A percentile compares a stretch with the other conserved stretches of the same genome.
phyloP scores from a whole-genome alignment of 352 stramenopile species.

The Ochromonadaceae sp. region DNA sequence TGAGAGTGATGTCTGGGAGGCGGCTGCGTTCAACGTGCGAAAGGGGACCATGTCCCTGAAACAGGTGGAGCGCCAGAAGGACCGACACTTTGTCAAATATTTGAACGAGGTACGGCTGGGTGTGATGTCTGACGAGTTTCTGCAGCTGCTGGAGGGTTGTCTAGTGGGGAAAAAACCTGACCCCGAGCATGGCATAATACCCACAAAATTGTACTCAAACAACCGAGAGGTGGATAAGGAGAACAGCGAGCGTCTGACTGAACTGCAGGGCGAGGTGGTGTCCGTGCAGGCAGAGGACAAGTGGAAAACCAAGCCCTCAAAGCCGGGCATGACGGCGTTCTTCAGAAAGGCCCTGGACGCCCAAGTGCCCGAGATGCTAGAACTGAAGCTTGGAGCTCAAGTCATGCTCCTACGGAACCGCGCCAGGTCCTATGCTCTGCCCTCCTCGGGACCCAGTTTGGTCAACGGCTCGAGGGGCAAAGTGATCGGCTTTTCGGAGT shows the following conservation, averaged over 20 bases:
- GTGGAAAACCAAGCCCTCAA: neutral
- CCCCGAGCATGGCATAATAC: conserved; percentile 12
- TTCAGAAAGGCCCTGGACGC: neutral
- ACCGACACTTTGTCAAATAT: conserved; percentile 14
- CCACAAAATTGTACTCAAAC: conserved; percentile 6
- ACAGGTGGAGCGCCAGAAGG: neutral
- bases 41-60: neutral
- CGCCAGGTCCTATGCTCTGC: no score
- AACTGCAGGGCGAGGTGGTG: neutral
- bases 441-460: no score
- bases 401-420: no score
- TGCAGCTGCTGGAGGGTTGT: neutral
- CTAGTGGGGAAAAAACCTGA: neutral
- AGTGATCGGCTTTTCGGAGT: neutral
- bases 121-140: neutral
- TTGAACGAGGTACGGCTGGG: conserved; percentile 11
- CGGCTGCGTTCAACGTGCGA: neutral
- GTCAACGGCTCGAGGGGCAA: neutral
- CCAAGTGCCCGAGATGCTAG: neutral
- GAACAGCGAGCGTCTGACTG: neutral
- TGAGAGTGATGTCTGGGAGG: neutral
- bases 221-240: conserved; percentile 17
- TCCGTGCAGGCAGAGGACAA: neutral
- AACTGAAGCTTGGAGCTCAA: conserved; percentile 1
- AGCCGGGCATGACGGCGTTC: neutral